Evolutionary conservation across 2,329 filamentous ascomycete genomes (phyloP).

Genomic region (Parafenestella ontariensis): DNA sequence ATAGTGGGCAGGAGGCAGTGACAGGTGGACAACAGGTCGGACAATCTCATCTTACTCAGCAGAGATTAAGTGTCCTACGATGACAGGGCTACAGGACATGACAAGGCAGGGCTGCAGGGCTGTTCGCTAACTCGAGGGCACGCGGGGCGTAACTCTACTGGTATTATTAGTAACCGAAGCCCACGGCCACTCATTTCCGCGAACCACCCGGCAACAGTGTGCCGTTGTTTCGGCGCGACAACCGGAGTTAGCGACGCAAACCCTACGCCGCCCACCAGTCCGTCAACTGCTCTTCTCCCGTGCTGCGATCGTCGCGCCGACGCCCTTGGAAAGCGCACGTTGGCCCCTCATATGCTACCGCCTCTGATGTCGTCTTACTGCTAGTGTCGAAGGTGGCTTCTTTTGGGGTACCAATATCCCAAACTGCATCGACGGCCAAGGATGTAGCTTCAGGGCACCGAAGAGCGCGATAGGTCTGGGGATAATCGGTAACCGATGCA

Average conservation of each 20-base stretch:
- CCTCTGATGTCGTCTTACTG: constrained; percentile 40
- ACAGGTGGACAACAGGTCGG: constrained; percentile 8
- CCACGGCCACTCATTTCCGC: constrained; percentile 2
- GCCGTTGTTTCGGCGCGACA: constrained; percentile 16
- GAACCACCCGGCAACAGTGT: constrained; percentile 18
- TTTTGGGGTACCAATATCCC: constrained; percentile 7
- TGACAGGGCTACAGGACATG: constrained; percentile 4
- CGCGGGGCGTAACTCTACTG: neutral
- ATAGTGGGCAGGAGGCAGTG: constrained; percentile 5
- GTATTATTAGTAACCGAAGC: neutral
- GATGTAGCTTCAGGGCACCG: constrained; percentile 9
- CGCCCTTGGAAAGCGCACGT: constrained; percentile 28
- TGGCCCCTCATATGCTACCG: constrained; percentile 30
- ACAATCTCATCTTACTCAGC: constrained; percentile 11
- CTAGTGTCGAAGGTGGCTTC: constrained; percentile 14
- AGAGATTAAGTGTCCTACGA: neutral
- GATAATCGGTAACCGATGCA: constrained; percentile 21
- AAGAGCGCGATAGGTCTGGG: constrained; percentile 12
- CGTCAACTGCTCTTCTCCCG: constrained; percentile 12
- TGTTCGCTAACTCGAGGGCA: constrained; percentile 1
- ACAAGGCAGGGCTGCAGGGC: constrained; percentile 15
- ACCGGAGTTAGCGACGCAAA: constrained; percentile 19
- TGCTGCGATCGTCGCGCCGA: constrained; percentile 35
- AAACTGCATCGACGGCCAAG: constrained; percentile 7
- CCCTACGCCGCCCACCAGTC: constrained; percentile 11